These are phyloP conservation scores for Russula lepida DNA, from an alignment of 768 basidiomycete species.

Conservation along the genomic window DNA sequence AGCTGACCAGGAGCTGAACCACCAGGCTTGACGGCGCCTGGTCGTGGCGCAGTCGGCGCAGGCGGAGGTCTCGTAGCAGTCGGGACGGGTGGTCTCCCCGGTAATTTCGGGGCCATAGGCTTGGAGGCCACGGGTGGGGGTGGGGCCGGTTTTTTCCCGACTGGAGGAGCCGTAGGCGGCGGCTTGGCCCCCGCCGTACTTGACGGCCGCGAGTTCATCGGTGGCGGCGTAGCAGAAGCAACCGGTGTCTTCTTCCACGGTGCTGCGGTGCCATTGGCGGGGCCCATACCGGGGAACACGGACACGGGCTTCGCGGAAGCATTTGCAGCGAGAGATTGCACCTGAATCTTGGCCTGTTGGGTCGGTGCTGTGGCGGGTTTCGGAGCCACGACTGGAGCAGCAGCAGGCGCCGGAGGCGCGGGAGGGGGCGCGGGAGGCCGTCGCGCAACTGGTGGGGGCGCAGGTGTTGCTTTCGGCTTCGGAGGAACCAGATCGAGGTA, in stretches of 20 bases:
- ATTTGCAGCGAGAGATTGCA: conserved; percentile 43
- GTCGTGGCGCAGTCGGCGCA: conserved; percentile 29
- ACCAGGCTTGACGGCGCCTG: conserved; percentile 35
- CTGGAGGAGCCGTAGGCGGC: conserved; percentile 47
- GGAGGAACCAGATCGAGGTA: conserved; percentile 78
- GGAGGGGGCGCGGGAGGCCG: conserved; percentile 36
- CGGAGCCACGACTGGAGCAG: conserved; percentile 18
- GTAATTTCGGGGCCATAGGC: conserved; percentile 41
- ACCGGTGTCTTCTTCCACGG: conserved; percentile 62
- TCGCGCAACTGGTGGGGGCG: conserved; percentile 44
- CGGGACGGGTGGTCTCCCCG: conserved; percentile 57
- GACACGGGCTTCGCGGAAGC: conserved; percentile 68
- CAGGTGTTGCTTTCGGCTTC: conserved; percentile 58
- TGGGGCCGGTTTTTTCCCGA: conserved; percentile 45
- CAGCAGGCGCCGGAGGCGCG: conserved; percentile 33
- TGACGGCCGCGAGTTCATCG: conserved; percentile 42
- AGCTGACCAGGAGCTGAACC: conserved; percentile 48
- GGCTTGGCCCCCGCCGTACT: conserved; percentile 43
- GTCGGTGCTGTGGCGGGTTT: conserved; percentile 22
- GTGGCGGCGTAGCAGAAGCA: conserved; percentile 31
- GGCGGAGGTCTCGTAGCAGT: conserved; percentile 43
- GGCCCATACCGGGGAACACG: conserved; percentile 70
- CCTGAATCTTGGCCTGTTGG: conserved; percentile 26
- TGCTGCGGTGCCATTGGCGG: conserved; percentile 57
- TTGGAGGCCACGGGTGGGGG: conserved; percentile 52